These are phyloP conservation scores for Nakazawaea holstii DNA, from an alignment of 805 yeast species.

Conservation along the genomic window DNA sequence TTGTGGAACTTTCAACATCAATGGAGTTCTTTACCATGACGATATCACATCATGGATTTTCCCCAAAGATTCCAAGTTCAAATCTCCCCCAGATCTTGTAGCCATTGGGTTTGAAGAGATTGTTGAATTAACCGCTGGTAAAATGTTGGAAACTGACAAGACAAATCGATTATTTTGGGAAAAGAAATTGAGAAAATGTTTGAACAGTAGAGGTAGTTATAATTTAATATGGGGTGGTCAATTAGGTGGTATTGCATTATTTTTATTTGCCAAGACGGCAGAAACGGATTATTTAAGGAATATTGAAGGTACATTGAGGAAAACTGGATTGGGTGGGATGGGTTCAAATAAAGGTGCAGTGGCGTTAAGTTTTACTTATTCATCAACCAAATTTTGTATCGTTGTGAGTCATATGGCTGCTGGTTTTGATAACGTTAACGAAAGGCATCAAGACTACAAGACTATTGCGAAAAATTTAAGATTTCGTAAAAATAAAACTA, in stretches of 20 bases:
- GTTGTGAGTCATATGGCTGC: conserved; percentile 94
- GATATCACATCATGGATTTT: conserved; percentile 39
- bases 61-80: conserved; percentile 29
- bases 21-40: conserved; percentile 40
- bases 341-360: conserved; percentile 68
- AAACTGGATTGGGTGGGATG: conserved; percentile 74
- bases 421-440: conserved; percentile 75
- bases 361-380: conserved; percentile 59
- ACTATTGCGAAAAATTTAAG: conserved; percentile 70
- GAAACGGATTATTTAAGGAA: conserved; percentile 49
- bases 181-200: conserved; percentile 41
- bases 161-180: conserved; percentile 62
- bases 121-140: conserved; percentile 76
- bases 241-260: conserved; percentile 75
- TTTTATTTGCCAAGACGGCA: conserved; percentile 59
- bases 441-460: conserved; percentile 80
- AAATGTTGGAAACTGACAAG: conserved; percentile 75
- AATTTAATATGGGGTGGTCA: conserved; percentile 68
- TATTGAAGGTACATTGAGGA: conserved; percentile 73
- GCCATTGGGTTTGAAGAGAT: conserved; percentile 88
- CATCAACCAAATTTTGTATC: conserved; percentile 65
- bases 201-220: conserved; percentile 40
- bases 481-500: conserved; percentile 71
- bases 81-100: conserved; percentile 57
- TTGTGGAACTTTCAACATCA: conserved; percentile 51